Evolutionary conservation across 352 stramenopile species (phyloP).

Genomic region (Blastocystis sp.): DNA sequence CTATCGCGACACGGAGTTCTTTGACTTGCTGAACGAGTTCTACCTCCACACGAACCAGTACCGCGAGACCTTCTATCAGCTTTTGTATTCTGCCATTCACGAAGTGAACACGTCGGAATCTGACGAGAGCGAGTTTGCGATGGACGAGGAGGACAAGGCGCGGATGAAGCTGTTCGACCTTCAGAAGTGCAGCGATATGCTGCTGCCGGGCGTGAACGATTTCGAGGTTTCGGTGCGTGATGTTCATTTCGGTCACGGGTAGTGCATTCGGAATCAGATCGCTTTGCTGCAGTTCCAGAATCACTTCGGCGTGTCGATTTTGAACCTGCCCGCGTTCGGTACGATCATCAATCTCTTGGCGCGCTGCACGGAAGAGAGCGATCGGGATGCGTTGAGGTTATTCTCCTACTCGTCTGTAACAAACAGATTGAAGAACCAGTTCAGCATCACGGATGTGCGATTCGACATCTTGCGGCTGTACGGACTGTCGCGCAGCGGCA

Average conservation of each 20-base stretch:
- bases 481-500: slow-evolving; percentile 9
- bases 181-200: slow-evolving; percentile 43
- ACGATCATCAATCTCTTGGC: slow-evolving; percentile 67
- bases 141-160: slow-evolving; percentile 50
- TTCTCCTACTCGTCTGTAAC: background rate
- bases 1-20: slow-evolving; percentile 46
- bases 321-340: slow-evolving; percentile 49
- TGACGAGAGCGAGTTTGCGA: slow-evolving; percentile 7
- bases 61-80: slow-evolving; percentile 30
- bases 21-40: slow-evolving; percentile 55
- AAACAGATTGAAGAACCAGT: slow-evolving; percentile 40
- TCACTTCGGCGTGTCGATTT: slow-evolving; percentile 44
- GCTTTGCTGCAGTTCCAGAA: slow-evolving; percentile 31
- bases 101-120: slow-evolving; percentile 36
- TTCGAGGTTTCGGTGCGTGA: slow-evolving; percentile 36
- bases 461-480: slow-evolving; percentile 57
- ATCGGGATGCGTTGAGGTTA: slow-evolving; percentile 18
- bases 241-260: background rate
- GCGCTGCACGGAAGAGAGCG: slow-evolving; percentile 35
- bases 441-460: slow-evolving; percentile 38
- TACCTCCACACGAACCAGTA: slow-evolving; percentile 3
- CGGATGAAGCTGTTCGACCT: slow-evolving; percentile 49
- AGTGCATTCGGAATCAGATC: slow-evolving; percentile 67
- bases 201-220: slow-evolving; percentile 58
- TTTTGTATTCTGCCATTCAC: slow-evolving; percentile 27